phyloP scores from a whole-genome alignment of 192 early-diverging fungal genomes.

The Coemansia sp. region DNA sequence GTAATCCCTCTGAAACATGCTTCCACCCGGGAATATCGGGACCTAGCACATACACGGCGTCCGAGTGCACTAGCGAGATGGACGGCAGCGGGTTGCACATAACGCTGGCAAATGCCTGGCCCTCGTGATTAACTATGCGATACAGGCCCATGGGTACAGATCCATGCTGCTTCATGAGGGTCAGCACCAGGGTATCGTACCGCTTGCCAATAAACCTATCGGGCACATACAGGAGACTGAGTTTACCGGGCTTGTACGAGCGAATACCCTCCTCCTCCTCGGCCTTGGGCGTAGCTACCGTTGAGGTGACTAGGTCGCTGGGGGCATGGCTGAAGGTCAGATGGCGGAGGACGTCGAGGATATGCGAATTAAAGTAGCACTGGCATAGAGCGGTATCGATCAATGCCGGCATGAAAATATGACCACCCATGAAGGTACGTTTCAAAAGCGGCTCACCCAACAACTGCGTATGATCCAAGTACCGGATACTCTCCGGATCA shows the following conservation, averaged over 20 bases:
- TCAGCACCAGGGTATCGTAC: constrained; percentile 42
- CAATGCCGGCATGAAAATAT: constrained; percentile 47
- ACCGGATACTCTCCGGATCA: constrained; percentile 40
- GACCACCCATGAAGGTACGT: constrained; percentile 51
- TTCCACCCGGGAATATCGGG: constrained; percentile 34
- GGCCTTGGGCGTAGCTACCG: constrained; percentile 4
- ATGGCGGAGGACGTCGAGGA: constrained; percentile 41
- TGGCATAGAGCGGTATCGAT: constrained; percentile 48
- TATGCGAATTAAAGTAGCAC: constrained; percentile 54
- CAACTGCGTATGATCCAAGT: constrained; percentile 48
- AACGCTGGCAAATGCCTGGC: constrained; percentile 39
- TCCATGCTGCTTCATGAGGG: constrained; percentile 45
- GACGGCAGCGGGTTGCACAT: constrained; percentile 46
- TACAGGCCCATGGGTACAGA: constrained; percentile 46
- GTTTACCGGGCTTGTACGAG: constrained; percentile 9
- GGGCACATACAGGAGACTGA: constrained; percentile 33
- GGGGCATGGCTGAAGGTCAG: constrained; percentile 43
- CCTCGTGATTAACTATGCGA: constrained; percentile 33
- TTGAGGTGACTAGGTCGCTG: not conserved
- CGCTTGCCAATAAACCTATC: constrained; percentile 27
- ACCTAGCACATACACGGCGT: constrained; percentile 47
- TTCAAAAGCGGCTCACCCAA: constrained; percentile 46
- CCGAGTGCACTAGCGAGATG: constrained; percentile 13
- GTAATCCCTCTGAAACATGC: constrained; percentile 25
- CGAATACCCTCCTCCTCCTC: constrained; percentile 13